These are phyloP conservation scores for Calonectria multiphialidica DNA, from an alignment of 2,329 filamentous ascomycete genomes.

Conservation along the genomic window DNA sequence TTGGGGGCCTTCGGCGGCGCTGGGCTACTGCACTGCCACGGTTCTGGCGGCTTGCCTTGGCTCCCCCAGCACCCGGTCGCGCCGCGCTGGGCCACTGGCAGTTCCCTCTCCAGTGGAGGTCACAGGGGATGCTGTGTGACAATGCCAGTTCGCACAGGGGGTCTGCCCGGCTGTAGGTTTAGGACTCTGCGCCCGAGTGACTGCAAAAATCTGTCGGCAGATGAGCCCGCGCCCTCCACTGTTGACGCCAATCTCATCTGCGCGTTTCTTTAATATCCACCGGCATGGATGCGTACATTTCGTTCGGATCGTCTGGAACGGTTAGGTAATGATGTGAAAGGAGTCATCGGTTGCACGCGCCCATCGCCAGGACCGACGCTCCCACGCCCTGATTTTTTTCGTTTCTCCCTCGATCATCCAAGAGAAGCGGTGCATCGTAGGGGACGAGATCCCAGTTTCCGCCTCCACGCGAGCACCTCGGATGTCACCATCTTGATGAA, in stretches of 20 bases:
- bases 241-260: not conserved
- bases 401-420: not conserved
- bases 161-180: not conserved
- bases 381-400: not conserved
- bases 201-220: not conserved
- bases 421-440: not conserved
- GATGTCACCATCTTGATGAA: slow-evolving; percentile 11
- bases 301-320: not conserved
- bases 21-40: slow-evolving; percentile 27
- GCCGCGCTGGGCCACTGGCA: slow-evolving; percentile 4
- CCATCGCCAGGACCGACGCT: not conserved
- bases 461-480: not conserved
- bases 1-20: not conserved
- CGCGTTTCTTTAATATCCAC: not conserved
- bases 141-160: slow-evolving; percentile 1
- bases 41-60: slow-evolving; percentile 7
- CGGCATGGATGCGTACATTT: not conserved
- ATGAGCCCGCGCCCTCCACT: not conserved
- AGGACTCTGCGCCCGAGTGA: not conserved
- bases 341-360: not conserved
- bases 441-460: not conserved
- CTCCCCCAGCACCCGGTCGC: slow-evolving; percentile 2
- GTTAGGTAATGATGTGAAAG: not conserved
- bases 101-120: slow-evolving; percentile 8
- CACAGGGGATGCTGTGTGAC: slow-evolving; percentile 11